Base-by-base conservation (phyloP, 2,329 filamentous ascomycete species). In the Talaromyces piceae region DNA sequence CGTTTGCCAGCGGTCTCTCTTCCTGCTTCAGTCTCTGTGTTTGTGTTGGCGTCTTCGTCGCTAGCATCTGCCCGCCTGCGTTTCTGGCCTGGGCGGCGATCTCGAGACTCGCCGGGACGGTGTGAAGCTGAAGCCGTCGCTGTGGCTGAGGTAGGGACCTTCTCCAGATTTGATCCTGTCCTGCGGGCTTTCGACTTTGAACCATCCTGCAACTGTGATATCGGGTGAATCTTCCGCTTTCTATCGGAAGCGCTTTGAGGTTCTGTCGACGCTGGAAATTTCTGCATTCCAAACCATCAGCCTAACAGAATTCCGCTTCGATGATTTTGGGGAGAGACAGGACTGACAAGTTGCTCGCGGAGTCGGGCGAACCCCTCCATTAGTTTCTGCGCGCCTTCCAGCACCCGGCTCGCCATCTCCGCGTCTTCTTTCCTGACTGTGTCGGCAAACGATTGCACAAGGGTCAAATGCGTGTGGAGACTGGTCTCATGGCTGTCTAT, bases 341-440 rank as follows among this genome's bases (percentile, higher is more conserved):
- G 18, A 37, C 64, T 54, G 56, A 73, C 71, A 52, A 72, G 61
- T 28, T 66, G 59, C 23, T 62, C 64, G 41, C 66, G 62, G 13
- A 69, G 50, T 8, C 65, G 49, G 12, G 68, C 63, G 20, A 69
- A 64, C 39, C 71, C 64, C 11, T 60, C 59, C 46, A 73, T 58
- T 46, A 73, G 60, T 47, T 66, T 61, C 41, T 69, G 60, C 3
- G 70, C 69, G 52, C 66, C 67, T 25, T 68, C 64, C 13, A 73
- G 55, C 61, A 73, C 70, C 5, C 62, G 58, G 1, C 63, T 62
- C 5, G 11, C 58, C 60, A 31, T 58, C 63, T 11, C 63, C 61
- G 28, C 65, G 63, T 5, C 56, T 54, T 26, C 8, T 4, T 57
- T n/a, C n/a, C n/a, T 53, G 8, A 65, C 56, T 41, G 69, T 64